Evolutionary conservation across 768 basidiomycete genomes (phyloP).

Genomic region (Zangia roseola): DNA sequence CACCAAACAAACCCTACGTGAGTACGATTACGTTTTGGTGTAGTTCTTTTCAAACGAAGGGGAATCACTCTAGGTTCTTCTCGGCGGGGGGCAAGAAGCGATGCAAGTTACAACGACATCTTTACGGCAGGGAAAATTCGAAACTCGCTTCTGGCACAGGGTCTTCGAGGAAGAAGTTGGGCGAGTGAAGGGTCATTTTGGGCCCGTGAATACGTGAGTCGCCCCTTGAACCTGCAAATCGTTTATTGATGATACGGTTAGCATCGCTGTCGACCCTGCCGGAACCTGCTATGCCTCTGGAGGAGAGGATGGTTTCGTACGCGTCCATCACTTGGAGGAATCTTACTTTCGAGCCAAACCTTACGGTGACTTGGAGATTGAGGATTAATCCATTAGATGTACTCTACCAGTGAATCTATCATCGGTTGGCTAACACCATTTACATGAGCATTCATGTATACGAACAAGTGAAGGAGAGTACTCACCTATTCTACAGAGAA

Average conservation of each 20-base stretch:
- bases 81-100: constrained; percentile 97
- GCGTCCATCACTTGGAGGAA: constrained; percentile 92
- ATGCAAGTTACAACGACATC: constrained; percentile 97
- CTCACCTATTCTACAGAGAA: not conserved
- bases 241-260: constrained; percentile 32
- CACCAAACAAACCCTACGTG: constrained; percentile 83
- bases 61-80: constrained; percentile 55
- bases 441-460: not conserved
- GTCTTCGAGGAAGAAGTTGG: constrained; percentile 97
- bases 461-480: not conserved
- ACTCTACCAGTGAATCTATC: constrained; percentile 14
- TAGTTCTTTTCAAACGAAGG: not conserved
- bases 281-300: constrained; percentile 91
- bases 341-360: constrained; percentile 90
- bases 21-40: constrained; percentile 16
- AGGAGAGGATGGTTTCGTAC: constrained; percentile 93
- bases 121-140: constrained; percentile 92
- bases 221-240: not conserved
- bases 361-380: constrained; percentile 84
- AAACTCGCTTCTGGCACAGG: constrained; percentile 97
- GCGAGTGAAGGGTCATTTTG: constrained; percentile 96
- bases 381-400: constrained; percentile 40
- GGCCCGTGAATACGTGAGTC: constrained; percentile 92
- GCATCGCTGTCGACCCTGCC: constrained; percentile 88
- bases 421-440: not conserved